Base-by-base conservation (phyloP, 805 yeast species). In the Yarrowia deformans region DNA sequence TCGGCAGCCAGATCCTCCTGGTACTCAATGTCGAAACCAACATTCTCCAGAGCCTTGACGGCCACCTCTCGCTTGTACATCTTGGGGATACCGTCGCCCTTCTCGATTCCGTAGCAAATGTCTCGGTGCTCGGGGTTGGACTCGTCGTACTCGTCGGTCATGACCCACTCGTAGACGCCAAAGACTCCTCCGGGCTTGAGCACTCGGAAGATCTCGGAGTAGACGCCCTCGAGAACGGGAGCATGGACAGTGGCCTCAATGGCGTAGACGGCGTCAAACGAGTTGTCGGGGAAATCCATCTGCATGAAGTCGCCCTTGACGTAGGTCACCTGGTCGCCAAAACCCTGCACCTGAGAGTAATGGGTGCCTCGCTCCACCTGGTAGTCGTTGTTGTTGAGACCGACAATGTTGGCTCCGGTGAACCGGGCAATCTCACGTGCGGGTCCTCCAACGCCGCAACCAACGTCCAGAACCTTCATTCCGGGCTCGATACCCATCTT, bases 371-470 rank as follows among this genome's bases (percentile, higher is more conserved):
- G 91, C 77, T 88, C 93, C 75, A 94, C 90, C 84, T 95, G 83
- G 83, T 95, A 95, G 81, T 95, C 99, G 79, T 95, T 95, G 84
- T 95, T 94, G 84, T 94, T 94, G 75, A 94, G 84, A 66, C 99
- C 99, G 72, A 90, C 90, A 78, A 94, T 84, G 75, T 86, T 82
- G 81, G 93, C 89, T 75, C 89, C 92, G 66, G 98, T 90, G 84
- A 94, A 94, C 78, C 97, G 87, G 71, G 90, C 85, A 76, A 94
- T 94, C 83, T 95, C 97, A 80, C 98, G 90, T 29, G 97, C 98
- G 76, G 99, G 99, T 52, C 99, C 99, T 78, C 99, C 99, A 75
- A 94, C 97, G 84, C 99, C 99, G 83, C 99, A 95, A 60, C 99
- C 99, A 70, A 94, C 99, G 78, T 94, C 99, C 74, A 94, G 85